These are phyloP conservation scores for Penicillium occitanis DNA, from an alignment of 2,329 filamentous ascomycete species.

Conservation along the genomic window DNA sequence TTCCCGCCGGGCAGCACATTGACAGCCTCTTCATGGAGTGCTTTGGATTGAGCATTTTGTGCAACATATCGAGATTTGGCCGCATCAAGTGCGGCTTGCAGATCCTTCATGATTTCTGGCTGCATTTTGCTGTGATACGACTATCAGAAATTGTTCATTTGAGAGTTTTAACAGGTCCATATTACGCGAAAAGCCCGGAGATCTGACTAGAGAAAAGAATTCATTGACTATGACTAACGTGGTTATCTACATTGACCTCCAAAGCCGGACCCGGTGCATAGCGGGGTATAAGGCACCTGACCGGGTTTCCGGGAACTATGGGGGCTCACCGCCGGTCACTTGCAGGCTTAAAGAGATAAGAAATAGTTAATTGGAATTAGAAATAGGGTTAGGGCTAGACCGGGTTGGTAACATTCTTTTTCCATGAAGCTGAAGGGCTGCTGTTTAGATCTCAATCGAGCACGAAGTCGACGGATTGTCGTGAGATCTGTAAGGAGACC, in stretches of 20 bases:
- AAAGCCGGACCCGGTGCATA: background rate
- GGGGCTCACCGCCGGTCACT: background rate
- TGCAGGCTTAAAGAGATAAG: background rate
- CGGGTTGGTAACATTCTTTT: background rate
- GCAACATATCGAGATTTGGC: background rate
- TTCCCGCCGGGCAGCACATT: slow-evolving; percentile 26
- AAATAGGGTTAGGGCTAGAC: background rate
- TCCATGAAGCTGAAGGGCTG: background rate
- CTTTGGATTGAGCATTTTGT: background rate
- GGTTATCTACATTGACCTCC: background rate
- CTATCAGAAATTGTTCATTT: background rate
- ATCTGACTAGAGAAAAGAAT: background rate
- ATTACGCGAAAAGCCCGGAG: background rate
- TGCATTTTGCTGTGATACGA: background rate
- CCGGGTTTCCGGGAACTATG: background rate
- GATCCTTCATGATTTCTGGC: background rate
- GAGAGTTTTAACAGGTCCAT: background rate
- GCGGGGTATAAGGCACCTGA: background rate
- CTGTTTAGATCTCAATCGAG: background rate
- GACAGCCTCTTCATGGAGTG: background rate
- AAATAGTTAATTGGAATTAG: no score
- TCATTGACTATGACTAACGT: background rate
- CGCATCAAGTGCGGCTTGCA: background rate
- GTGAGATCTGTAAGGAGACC: background rate
- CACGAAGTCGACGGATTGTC: background rate